These are phyloP conservation scores for Trichoderma cornu-damae DNA, from an alignment of 2,329 filamentous ascomycete species.

Conservation along the genomic window DNA sequence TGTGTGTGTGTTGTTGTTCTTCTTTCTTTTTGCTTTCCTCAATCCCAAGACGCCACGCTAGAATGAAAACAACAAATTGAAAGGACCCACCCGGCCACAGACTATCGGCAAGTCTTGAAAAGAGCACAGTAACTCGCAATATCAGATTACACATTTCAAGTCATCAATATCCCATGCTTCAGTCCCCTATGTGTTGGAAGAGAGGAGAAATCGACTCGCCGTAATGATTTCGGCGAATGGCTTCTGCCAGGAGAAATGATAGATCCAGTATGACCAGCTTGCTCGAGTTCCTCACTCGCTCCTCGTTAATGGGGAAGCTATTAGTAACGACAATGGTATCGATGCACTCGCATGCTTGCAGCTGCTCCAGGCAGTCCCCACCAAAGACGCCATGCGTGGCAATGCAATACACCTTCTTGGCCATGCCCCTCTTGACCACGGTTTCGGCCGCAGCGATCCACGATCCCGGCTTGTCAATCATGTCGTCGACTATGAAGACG, in stretches of 20 bases:
- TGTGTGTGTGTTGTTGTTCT: too few relatives aligned
- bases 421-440: conserved; percentile 84
- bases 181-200: conserved; percentile 63
- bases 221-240: conserved; percentile 93
- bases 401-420: conserved; percentile 95
- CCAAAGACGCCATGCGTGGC: conserved; percentile 95
- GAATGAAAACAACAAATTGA: conserved; percentile 23
- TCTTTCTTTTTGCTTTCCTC: conserved; percentile 7
- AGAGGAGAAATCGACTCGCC: conserved; percentile 73
- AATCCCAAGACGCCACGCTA: conserved; percentile 36
- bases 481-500: conserved; percentile 95
- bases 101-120: not conserved
- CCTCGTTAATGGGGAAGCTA: conserved; percentile 83
- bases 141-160: conserved; percentile 1
- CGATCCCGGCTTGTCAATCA: conserved; percentile 95
- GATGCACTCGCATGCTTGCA: conserved; percentile 90
- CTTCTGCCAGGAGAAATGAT: conserved; percentile 81
- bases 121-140: not conserved
- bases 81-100: conserved; percentile 7
- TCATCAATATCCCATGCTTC: conserved; percentile 20
- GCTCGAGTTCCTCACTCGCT: conserved; percentile 62
- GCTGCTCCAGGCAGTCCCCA: conserved; percentile 78
- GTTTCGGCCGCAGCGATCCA: conserved; percentile 98
- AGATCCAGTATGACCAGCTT: conserved; percentile 90
- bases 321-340: conserved; percentile 94